Evolutionary conservation across 78 protist species (phyloP).

Genomic region (Dictyostelium purpureum): DNA sequence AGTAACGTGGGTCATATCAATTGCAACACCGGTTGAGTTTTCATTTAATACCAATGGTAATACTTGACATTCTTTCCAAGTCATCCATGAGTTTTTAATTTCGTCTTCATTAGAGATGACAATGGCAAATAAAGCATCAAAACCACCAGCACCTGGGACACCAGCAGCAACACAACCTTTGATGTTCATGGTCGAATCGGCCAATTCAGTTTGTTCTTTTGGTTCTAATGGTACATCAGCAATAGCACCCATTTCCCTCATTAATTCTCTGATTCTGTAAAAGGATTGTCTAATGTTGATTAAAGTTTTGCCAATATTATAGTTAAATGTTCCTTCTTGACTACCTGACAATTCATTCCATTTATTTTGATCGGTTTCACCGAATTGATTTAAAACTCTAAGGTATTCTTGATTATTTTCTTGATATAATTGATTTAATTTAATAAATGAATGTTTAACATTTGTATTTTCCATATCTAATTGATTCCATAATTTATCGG

Average conservation of each 20-base stretch:
- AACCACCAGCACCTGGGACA: constrained; percentile 93
- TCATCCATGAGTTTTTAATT: constrained; percentile 57
- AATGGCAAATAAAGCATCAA: constrained; percentile 88
- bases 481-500: constrained; percentile 35
- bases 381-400: background rate
- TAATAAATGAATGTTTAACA: constrained; percentile 26
- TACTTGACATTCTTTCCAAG: constrained; percentile 49
- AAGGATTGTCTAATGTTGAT: background rate
- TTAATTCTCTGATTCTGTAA: constrained; percentile 22
- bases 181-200: constrained; percentile 61
- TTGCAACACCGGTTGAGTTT: constrained; percentile 39
- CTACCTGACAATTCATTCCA: background rate
- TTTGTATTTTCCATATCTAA: constrained; percentile 4
- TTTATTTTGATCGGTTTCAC: background rate
- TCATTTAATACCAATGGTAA: constrained; percentile 40
- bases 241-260: constrained; percentile 70
- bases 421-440: background rate
- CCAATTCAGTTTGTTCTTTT: constrained; percentile 72
- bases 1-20: constrained; percentile 14
- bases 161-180: constrained; percentile 82
- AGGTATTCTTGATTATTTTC: background rate
- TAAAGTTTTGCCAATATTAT: background rate
- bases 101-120: constrained; percentile 16
- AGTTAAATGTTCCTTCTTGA: background rate
- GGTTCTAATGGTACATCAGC: constrained; percentile 89